These are phyloP conservation scores for Rhizopus sp. DNA, from an alignment of 371 early-diverging fungal species.

Conservation along the genomic window DNA sequence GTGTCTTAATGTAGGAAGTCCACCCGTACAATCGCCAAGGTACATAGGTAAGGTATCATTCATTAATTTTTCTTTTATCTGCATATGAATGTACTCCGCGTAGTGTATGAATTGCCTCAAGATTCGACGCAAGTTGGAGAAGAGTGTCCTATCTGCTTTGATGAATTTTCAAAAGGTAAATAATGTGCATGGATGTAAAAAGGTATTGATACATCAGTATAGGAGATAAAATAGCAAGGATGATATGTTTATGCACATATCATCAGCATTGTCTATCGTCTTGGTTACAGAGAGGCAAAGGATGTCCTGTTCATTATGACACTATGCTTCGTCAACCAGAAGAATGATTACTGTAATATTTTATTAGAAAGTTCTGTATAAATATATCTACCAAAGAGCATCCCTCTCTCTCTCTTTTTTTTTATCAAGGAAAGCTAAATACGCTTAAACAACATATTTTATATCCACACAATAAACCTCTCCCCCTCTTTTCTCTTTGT, in stretches of 20 bases:
- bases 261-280: conserved; percentile 31
- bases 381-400: too few species aligned
- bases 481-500: too few species aligned
- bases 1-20: conserved; percentile 32
- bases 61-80: background rate
- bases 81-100: background rate
- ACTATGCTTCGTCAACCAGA: conserved; percentile 50
- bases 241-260: conserved; percentile 65
- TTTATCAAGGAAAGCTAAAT: too few species aligned
- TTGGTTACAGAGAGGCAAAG: conserved; percentile 39
- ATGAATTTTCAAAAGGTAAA: conserved; percentile 74
- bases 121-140: conserved; percentile 66
- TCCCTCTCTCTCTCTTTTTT: too few species aligned
- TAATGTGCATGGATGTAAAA: background rate
- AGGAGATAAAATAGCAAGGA: conserved; percentile 71
- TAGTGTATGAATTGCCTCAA: conserved; percentile 58
- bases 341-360: too few species aligned
- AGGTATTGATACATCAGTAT: background rate
- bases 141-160: conserved; percentile 89
- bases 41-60: conserved; percentile 61
- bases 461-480: too few species aligned
- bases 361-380: too few species aligned
- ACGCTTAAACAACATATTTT: too few species aligned
- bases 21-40: conserved; percentile 57
- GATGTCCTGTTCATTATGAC: conserved; percentile 37